Evolutionary conservation across 371 early-diverging fungal genomes (phyloP).

Genomic region (Mortierella sp.): DNA sequence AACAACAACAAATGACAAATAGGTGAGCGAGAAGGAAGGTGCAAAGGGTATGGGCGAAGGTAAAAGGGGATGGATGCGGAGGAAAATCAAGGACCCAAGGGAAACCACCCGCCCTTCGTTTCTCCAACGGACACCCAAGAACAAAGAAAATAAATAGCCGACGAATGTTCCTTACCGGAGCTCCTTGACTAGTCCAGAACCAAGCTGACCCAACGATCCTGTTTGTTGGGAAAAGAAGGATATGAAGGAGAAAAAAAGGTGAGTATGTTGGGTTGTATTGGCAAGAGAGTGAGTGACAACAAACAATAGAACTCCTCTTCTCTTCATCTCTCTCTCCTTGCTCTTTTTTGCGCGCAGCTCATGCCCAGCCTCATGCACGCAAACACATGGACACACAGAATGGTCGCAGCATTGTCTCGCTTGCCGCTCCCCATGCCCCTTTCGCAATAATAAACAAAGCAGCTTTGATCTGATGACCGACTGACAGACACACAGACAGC

Average conservation of each 20-base stretch:
- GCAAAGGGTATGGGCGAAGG: not conserved
- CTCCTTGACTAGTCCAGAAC: constrained; percentile 68
- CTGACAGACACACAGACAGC: not conserved
- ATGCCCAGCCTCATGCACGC: not conserved
- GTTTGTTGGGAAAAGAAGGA: not conserved
- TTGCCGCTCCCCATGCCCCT: not conserved
- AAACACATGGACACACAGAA: constrained; percentile 7
- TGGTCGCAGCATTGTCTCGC: not conserved
- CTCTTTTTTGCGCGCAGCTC: not conserved
- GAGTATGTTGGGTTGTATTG: not conserved
- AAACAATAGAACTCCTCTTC: not conserved
- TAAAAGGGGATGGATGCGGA: not conserved
- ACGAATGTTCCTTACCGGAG: constrained; percentile 53
- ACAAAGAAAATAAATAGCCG: not conserved
- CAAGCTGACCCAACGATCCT: constrained; percentile 70
- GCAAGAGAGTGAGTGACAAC: not conserved
- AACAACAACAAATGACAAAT: not conserved
- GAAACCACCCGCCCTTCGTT: not conserved
- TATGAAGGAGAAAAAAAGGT: not conserved
- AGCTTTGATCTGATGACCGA: not conserved
- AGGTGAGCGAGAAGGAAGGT: constrained; percentile 20
- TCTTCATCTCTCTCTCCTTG: not conserved
- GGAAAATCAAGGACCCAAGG: not conserved
- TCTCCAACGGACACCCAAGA: not conserved
- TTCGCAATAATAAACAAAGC: not conserved